Conservation (phyloP, 129 eudicot species). For the Logfia minima region DNA sequence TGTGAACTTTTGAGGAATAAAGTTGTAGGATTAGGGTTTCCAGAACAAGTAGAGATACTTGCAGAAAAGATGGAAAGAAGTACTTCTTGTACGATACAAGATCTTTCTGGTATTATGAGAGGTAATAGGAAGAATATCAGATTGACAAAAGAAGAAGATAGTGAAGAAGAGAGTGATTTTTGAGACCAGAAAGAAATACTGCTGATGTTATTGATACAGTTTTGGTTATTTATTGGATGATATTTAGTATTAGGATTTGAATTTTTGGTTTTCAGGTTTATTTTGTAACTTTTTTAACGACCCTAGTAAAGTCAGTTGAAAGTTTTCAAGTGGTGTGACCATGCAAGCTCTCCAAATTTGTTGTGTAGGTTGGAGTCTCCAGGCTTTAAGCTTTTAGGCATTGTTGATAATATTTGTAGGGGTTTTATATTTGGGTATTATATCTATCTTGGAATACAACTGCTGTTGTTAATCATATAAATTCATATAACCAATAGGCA, state of each 20-base stretch:
- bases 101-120: constrained; percentile 57
- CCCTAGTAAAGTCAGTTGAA: too few species aligned
- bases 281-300: not conserved
- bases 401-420: constrained; percentile 77
- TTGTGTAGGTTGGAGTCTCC: constrained; percentile 92
- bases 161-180: constrained; percentile 57
- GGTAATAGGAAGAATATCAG: constrained; percentile 45
- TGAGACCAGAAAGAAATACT: not conserved
- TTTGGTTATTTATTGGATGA: not conserved
- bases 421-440: constrained; percentile 75
- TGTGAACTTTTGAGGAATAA: constrained; percentile 73
- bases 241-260: not conserved
- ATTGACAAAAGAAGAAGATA: constrained; percentile 41
- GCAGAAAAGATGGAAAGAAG: constrained; percentile 92
- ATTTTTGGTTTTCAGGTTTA: not conserved
- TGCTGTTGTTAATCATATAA: not conserved
- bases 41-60: constrained; percentile 59
- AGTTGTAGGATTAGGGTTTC: constrained; percentile 61
- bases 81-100: constrained; percentile 66
- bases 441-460: constrained; percentile 10
- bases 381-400: constrained; percentile 79
- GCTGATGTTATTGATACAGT: not conserved
- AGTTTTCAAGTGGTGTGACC: too few species aligned
- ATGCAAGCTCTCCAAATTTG: not conserved
- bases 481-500: not conserved